Conservation (phyloP, 2,329 filamentous ascomycete genomes). For the Aspergillus quadricinctus region DNA sequence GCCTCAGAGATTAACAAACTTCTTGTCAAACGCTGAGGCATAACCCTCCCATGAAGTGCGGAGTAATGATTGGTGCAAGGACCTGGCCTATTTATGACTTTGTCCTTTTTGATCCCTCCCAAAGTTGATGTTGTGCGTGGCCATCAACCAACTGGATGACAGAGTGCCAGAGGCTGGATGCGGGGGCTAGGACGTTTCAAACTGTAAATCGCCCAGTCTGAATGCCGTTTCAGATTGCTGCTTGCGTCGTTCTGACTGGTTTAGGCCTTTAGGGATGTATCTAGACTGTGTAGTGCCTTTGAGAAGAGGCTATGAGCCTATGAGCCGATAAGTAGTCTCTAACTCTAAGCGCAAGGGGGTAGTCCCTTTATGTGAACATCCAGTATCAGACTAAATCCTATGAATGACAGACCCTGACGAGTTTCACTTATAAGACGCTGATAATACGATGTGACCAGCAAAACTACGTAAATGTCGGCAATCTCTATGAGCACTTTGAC, state of each 20-base stretch:
- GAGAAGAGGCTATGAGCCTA: not conserved
- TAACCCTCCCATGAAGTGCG: not conserved
- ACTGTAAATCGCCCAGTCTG: not conserved
- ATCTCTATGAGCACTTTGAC: not conserved
- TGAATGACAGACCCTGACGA: not conserved
- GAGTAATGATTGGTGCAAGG: not conserved
- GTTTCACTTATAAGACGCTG: not conserved
- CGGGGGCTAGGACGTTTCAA: constrained; percentile 4
- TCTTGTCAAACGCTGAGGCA: not conserved
- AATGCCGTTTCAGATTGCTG: not conserved
- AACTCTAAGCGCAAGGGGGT: not conserved
- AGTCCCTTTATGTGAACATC: not conserved
- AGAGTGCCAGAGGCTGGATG: not conserved
- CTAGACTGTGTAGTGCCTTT: not conserved
- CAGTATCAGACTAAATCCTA: not conserved
- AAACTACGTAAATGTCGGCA: not conserved
- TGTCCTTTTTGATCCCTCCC: no score
- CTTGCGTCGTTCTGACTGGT: not conserved
- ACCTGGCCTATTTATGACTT: not conserved
- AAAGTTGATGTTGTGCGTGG: not conserved
- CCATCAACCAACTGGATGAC: not conserved
- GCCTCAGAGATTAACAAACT: not conserved
- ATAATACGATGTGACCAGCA: not conserved
- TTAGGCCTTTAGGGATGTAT: not conserved
- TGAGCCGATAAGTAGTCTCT: not conserved